Percentiles rank a stretch among this genome's conserved stretches.
These are phyloP conservation scores for Alternaria ventricosa DNA, from an alignment of 2,329 filamentous ascomycete genomes.

Conservation along the genomic window DNA sequence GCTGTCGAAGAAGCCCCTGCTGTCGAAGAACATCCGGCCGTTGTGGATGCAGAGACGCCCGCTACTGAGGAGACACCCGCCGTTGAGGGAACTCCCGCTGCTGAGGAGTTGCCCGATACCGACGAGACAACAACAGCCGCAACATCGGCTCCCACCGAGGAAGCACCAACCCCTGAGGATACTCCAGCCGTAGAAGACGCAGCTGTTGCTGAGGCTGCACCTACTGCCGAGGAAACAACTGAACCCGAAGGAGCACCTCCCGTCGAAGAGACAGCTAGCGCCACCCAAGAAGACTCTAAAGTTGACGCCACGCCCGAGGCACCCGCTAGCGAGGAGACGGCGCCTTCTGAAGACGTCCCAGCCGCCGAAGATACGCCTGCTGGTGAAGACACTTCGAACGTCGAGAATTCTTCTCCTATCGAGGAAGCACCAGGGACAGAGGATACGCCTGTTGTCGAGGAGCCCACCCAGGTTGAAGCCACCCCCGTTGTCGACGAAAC, in stretches of 20 bases:
- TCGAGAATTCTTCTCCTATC: neutral
- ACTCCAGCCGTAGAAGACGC: neutral
- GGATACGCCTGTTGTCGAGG: neutral
- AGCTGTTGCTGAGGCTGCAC: neutral
- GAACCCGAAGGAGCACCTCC: neutral
- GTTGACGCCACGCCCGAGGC: neutral
- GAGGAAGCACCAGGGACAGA: neutral
- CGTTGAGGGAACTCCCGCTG: neutral
- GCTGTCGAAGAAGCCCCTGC: neutral
- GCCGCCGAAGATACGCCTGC: neutral
- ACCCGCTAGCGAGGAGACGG: constrained; percentile 1
- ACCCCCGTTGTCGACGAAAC: neutral
- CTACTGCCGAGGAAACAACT: constrained; percentile 1
- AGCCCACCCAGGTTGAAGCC: neutral
- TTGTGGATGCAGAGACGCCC: neutral
- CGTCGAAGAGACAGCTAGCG: neutral
- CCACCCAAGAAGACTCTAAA: neutral
- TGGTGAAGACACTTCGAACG: neutral
- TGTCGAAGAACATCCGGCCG: neutral
- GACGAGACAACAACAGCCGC: constrained; percentile 2
- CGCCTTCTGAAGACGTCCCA: neutral
- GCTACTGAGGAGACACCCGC: neutral
- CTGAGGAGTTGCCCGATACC: neutral
- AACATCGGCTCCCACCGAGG: neutral
- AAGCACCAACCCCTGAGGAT: neutral